Evolutionary conservation across 2,329 filamentous ascomycete genomes (phyloP).

Genomic region (Calonectria pauciramosa): DNA sequence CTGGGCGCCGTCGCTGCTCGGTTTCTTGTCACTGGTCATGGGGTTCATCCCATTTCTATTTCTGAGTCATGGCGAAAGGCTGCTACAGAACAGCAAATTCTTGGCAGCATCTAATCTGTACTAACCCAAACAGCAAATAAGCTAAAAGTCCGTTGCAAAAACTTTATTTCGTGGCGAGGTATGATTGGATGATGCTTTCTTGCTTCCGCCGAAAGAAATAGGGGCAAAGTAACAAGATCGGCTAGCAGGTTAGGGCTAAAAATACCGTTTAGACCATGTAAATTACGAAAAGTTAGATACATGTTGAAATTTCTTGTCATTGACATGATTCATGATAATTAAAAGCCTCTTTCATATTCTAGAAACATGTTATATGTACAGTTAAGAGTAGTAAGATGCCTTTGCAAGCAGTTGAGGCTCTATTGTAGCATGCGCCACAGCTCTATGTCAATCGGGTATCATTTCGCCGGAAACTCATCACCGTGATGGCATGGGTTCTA

Average conservation of each 20-base stretch:
- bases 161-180: neutral
- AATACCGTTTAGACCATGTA: neutral
- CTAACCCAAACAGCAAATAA: neutral
- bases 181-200: too few relatives aligned
- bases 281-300: neutral
- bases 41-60: neutral
- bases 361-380: neutral
- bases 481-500: constrained; percentile 11
- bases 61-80: neutral
- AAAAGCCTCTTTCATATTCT: neutral
- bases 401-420: neutral
- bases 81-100: neutral
- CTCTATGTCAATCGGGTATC: neutral
- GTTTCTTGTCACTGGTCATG: neutral
- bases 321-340: neutral
- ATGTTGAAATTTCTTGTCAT: neutral
- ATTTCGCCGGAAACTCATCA: neutral
- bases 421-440: neutral
- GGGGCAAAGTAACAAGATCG: too few relatives aligned
- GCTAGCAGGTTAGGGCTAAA: too few relatives aligned
- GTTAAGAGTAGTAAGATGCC: neutral
- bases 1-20: neutral
- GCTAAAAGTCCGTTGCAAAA: neutral
- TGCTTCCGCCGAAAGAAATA: neutral
- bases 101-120: too few relatives aligned